Conservation (phyloP, 2,329 filamentous ascomycete genomes). For the Paracamarosporium sp. region DNA sequence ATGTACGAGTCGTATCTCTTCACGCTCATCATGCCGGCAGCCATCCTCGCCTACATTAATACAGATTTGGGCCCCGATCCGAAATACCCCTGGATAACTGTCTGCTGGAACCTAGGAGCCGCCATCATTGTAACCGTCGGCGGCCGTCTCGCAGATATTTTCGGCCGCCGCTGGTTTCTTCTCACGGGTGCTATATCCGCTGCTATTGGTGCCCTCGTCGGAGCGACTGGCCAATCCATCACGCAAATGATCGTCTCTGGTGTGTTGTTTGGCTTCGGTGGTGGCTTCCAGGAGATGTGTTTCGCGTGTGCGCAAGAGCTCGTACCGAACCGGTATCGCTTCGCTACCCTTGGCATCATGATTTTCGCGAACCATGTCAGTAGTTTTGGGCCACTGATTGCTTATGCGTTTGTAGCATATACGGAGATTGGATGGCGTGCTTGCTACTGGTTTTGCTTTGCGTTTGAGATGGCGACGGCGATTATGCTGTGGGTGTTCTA, state of each 20-base stretch:
- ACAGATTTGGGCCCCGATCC: slow-evolving; percentile 44
- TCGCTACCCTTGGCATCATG: slow-evolving; percentile 40
- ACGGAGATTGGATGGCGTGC: slow-evolving; percentile 36
- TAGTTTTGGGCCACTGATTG: slow-evolving; percentile 38
- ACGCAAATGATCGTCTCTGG: slow-evolving; percentile 33
- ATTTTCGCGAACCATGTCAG: slow-evolving; percentile 41
- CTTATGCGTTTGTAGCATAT: slow-evolving; percentile 42
- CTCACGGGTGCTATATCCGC: slow-evolving; percentile 32
- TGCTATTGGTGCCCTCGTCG: slow-evolving; percentile 30
- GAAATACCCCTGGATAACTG: slow-evolving; percentile 46
- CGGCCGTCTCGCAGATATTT: slow-evolving; percentile 30
- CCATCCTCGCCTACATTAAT: slow-evolving; percentile 44
- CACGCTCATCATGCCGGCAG: slow-evolving; percentile 45
- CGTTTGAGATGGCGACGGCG: slow-evolving; percentile 31
- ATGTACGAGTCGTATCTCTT: slow-evolving; percentile 40
- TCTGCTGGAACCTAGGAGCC: slow-evolving; percentile 35
- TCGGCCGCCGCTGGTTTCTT: slow-evolving; percentile 44
- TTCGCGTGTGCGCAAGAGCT: slow-evolving; percentile 34
- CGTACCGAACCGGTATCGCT: slow-evolving; percentile 35
- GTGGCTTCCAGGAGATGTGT: slow-evolving; percentile 34
- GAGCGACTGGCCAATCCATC: slow-evolving; percentile 31
- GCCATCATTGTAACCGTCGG: slow-evolving; percentile 45
- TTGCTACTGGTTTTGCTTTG: slow-evolving; percentile 45
- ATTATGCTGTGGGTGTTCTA: slow-evolving; percentile 42
- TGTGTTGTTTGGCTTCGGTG: slow-evolving; percentile 30